These are phyloP conservation scores for Diaporthe sp. DNA, from an alignment of 2,329 filamentous ascomycete species.

Conservation along the genomic window DNA sequence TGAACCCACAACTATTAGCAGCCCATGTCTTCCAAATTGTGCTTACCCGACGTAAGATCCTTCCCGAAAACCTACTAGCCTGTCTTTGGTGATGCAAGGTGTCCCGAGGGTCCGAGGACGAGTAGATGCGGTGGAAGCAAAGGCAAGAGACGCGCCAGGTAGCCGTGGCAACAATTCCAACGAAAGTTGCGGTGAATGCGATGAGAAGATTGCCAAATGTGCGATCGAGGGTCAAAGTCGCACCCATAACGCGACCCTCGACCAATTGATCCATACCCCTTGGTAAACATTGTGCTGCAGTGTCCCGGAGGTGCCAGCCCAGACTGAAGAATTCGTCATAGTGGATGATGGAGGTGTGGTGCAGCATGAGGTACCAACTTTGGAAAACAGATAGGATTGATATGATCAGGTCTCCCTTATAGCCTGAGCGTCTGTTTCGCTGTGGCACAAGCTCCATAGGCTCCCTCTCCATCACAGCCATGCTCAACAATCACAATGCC, in stretches of 20 bases:
- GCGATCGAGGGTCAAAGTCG: slow-evolving; percentile 50
- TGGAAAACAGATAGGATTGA: background rate
- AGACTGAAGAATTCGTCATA: background rate
- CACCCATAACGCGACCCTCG: slow-evolving; percentile 48
- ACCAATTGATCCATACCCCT: slow-evolving; percentile 51
- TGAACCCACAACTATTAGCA: no score
- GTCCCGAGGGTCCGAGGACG: slow-evolving; percentile 41
- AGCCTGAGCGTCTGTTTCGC: no score
- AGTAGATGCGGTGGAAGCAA: slow-evolving; percentile 42
- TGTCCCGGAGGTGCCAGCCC: background rate
- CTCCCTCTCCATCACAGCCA: no score
- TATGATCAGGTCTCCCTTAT: no score
- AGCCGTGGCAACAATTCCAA: slow-evolving; percentile 43
- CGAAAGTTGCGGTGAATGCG: slow-evolving; percentile 51
- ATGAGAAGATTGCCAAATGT: slow-evolving; percentile 49
- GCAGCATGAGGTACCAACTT: background rate
- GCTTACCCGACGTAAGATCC: no score
- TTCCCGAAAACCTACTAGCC: background rate
- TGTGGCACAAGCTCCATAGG: no score
- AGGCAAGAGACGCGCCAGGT: slow-evolving; percentile 46
- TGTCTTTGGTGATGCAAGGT: slow-evolving; percentile 47
- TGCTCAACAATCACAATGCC: no score
- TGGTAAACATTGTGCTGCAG: slow-evolving; percentile 41
- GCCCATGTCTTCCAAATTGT: no score
- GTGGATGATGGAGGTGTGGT: background rate